Percentiles rank a stretch among this genome's conserved stretches.
phyloP scores from a whole-genome alignment of 83 land plant genomes.

The Diphasiastrum complanatum region DNA sequence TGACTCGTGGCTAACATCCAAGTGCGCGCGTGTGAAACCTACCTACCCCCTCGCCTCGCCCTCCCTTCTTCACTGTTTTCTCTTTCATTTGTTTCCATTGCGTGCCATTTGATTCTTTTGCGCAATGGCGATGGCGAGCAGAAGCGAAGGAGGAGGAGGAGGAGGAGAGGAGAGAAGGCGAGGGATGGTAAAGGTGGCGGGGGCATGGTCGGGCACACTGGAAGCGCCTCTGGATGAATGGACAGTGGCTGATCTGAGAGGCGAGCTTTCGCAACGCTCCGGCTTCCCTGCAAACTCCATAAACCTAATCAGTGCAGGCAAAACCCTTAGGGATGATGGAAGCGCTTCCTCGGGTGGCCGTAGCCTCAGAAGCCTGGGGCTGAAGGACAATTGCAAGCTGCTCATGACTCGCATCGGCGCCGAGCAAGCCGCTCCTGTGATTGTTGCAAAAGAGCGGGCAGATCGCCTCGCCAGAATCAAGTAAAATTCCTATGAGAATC shows the following conservation, averaged over 20 bases:
- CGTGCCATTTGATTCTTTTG: too few relatives aligned
- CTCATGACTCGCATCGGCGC: slow-evolving; percentile 39
- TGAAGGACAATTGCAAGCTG: slow-evolving; percentile 57
- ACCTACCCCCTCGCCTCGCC: too few relatives aligned
- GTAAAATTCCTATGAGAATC: slow-evolving; percentile 16
- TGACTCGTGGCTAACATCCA: too few relatives aligned
- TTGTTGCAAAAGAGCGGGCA: slow-evolving; percentile 36
- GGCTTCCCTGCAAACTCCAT: slow-evolving; percentile 31
- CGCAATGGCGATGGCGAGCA: too few relatives aligned
- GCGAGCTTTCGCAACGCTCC: slow-evolving; percentile 25
- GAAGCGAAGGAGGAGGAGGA: too few relatives aligned
- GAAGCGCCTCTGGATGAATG: slow-evolving; percentile 28
- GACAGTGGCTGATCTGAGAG: slow-evolving; percentile 28
- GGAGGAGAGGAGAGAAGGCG: too few relatives aligned
- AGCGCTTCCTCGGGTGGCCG: slow-evolving; percentile 12
- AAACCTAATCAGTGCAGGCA: slow-evolving; percentile 68
- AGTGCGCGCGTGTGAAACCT: too few relatives aligned
- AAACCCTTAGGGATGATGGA: slow-evolving; percentile 47
- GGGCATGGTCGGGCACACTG: slow-evolving; percentile 35
- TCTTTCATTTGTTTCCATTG: too few relatives aligned
- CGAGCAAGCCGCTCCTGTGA: slow-evolving; percentile 37
- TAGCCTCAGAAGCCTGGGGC: slow-evolving; percentile 46
- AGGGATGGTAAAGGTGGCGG: too few relatives aligned
- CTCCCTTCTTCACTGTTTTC: too few relatives aligned
- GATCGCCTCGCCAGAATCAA: slow-evolving; percentile 59